Evolutionary conservation across 306 rosid genomes (phyloP).

Genomic region (Urtica urens): DNA sequence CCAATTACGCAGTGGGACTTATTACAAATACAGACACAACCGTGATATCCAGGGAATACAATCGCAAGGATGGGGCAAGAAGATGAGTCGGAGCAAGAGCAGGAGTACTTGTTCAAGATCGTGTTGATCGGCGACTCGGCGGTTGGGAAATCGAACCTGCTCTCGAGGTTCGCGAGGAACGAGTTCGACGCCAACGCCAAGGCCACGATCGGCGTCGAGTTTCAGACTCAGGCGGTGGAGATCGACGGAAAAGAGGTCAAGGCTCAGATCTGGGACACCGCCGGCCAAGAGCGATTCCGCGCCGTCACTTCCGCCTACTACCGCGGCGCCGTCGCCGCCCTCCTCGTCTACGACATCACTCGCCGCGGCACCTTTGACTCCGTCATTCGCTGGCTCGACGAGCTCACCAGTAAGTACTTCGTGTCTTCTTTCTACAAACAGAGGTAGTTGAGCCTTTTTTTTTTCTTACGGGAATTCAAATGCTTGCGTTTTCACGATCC

Average conservation of each 20-base stretch:
- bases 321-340: constrained; percentile 88
- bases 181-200: constrained; percentile 71
- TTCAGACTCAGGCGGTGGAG: constrained; percentile 68
- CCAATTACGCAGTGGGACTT: constrained; percentile 33
- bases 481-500: no score
- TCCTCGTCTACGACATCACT: constrained; percentile 69
- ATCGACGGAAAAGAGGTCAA: constrained; percentile 77
- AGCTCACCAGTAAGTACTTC: constrained; percentile 52
- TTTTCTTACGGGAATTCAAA: no score
- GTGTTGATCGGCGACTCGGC: constrained; percentile 89
- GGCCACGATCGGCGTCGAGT: constrained; percentile 88
- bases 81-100: constrained; percentile 30
- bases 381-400: constrained; percentile 77
- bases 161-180: constrained; percentile 69
- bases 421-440: no score
- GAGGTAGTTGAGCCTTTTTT: no score
- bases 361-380: constrained; percentile 49
- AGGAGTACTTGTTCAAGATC: constrained; percentile 78
- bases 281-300: constrained; percentile 82
- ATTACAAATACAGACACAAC: no score
- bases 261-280: constrained; percentile 99
- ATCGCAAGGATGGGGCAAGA: no score
- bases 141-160: constrained; percentile 79
- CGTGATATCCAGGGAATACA: no score
- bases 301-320: constrained; percentile 94